A percentile compares a stretch with the other conserved stretches of the same genome.
Conservation (phyloP, 139 green algal species). For the Pleodorina starrii region DNA sequence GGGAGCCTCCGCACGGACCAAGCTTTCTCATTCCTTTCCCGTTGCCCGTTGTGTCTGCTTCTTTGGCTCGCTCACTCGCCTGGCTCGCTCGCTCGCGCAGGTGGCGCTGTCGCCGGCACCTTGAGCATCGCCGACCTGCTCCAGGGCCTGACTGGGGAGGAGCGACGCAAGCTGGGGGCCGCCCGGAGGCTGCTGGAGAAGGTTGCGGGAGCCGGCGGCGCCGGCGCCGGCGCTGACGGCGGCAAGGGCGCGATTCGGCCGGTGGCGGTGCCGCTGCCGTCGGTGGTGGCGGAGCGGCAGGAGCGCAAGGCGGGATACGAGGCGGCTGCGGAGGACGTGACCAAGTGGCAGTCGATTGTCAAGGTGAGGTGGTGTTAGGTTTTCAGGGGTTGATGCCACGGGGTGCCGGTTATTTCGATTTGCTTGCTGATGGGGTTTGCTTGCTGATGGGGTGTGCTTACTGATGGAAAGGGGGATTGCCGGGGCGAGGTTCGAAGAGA, state of each 20-base stretch:
- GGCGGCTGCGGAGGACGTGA: conserved; percentile 82
- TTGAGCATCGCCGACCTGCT: conserved; percentile 87
- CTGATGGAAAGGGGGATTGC: no score
- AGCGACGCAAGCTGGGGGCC: conserved; percentile 61
- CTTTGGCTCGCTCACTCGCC: no score
- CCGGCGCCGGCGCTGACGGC: background rate
- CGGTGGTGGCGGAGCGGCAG: conserved; percentile 71
- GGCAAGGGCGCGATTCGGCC: conserved; percentile 35
- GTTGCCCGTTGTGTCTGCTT: no score
- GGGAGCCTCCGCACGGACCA: no score
- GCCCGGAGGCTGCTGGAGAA: conserved; percentile 79
- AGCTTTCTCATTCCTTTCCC: no score
- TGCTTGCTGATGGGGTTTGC: no score
- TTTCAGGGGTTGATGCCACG: no score
- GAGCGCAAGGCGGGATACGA: conserved; percentile 93
- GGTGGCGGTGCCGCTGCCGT: conserved; percentile 70
- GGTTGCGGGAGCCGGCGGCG: conserved; percentile 56
- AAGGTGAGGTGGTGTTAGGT: conserved; percentile 73
- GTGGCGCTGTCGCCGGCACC: conserved; percentile 51
- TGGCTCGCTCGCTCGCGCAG: no score
- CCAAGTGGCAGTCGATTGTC: conserved; percentile 93
- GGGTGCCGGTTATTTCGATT: no score
- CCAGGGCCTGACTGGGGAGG: conserved; percentile 54
- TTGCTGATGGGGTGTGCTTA: no score
- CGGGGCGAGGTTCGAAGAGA: no score